These are phyloP conservation scores for Oenanthe javanica DNA, from an alignment of 140 eudicot species.

Conservation along the genomic window DNA sequence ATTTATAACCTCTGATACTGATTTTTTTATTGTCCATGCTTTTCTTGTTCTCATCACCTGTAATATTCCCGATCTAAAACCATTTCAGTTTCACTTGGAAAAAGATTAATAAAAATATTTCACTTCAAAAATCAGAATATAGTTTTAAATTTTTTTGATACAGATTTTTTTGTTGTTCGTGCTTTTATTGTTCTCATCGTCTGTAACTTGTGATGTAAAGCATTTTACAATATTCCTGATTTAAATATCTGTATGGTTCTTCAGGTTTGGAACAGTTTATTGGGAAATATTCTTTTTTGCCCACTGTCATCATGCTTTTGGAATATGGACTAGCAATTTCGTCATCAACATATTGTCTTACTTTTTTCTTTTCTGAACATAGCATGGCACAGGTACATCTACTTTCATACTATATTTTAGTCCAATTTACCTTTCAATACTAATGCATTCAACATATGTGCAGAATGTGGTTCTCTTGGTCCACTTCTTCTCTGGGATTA, in stretches of 20 bases:
- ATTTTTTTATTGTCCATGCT: too few species aligned
- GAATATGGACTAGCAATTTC: conserved; percentile 92
- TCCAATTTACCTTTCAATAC: conserved; percentile 5
- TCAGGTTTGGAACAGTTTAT: conserved; percentile 65
- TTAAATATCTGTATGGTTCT: neutral
- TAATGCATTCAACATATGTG: conserved; percentile 21
- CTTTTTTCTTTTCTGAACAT: conserved; percentile 94
- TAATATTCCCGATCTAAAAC: too few species aligned
- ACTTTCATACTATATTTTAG: neutral
- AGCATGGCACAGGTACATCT: conserved; percentile 82
- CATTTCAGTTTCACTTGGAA: too few species aligned
- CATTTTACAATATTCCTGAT: neutral
- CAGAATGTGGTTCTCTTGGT: conserved; percentile 92
- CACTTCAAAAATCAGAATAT: too few species aligned
- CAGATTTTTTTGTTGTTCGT: neutral
- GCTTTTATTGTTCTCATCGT: neutral
- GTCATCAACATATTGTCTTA: conserved; percentile 93
- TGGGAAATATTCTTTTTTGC: conserved; percentile 57
- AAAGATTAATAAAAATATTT: too few species aligned
- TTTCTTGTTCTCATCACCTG: too few species aligned
- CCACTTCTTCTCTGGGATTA: conserved; percentile 83
- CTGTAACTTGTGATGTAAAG: neutral
- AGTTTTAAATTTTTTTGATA: neutral
- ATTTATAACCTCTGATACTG: too few species aligned
- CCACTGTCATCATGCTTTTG: conserved; percentile 69